Percentiles rank a stretch among this genome's conserved stretches.
Evolutionary conservation across 306 rosid genomes (phyloP).

Genomic region (Vachellia pachyceras): DNA sequence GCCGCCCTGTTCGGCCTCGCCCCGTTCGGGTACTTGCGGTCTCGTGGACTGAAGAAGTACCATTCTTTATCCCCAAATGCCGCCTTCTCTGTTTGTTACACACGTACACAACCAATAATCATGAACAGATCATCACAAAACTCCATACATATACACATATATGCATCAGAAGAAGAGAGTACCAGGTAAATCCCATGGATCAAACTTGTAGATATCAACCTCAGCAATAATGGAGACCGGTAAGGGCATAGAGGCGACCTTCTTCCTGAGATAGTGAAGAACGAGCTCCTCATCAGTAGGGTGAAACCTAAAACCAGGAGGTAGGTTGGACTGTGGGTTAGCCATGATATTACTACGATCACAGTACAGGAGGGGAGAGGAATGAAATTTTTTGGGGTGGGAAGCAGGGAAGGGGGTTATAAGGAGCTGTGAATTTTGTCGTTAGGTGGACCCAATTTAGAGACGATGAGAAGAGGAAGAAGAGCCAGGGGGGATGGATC

Average conservation of each 20-base stretch:
- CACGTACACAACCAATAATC: not conserved
- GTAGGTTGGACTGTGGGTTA: conserved; percentile 48
- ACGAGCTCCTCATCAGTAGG: conserved; percentile 67
- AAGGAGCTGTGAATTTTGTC: conserved; percentile 58
- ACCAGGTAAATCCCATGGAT: conserved; percentile 70
- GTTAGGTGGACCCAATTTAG: conserved; percentile 38
- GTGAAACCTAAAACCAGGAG: conserved; percentile 67
- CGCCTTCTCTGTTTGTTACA: conserved; percentile 56
- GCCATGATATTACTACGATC: conserved; percentile 36
- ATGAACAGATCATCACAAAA: not conserved
- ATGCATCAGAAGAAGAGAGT: not conserved
- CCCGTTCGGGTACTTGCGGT: conserved; percentile 68
- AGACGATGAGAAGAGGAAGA: conserved; percentile 24
- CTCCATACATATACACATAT: not conserved
- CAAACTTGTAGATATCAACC: conserved; percentile 62
- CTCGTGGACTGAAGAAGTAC: conserved; percentile 74
- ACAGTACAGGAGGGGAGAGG: conserved; percentile 19
- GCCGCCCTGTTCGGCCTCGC: conserved; percentile 77
- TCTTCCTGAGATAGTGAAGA: conserved; percentile 58
- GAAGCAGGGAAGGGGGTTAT: conserved; percentile 43
- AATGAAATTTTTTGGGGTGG: conserved; percentile 48
- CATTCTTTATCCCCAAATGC: conserved; percentile 74
- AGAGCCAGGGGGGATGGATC: conserved; percentile 49
- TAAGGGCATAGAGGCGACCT: conserved; percentile 52
- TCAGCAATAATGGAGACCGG: conserved; percentile 67